Evolutionary conservation across 805 yeast genomes (phyloP).

Genomic region (Sugiyamaella mastotermitis): DNA sequence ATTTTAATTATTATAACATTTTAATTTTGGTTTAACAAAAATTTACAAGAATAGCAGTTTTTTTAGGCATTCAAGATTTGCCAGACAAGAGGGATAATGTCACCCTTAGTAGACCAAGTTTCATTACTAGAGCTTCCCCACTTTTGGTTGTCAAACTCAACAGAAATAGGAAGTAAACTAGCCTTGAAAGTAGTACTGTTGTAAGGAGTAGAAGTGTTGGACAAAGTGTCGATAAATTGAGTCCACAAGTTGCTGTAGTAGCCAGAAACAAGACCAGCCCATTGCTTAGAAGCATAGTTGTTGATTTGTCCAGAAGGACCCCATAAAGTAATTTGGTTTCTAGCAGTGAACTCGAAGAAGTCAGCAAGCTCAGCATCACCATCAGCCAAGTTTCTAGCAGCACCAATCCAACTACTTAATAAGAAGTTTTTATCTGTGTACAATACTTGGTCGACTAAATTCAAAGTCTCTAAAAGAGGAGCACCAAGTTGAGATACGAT

Average conservation of each 20-base stretch:
- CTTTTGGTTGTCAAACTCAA: no score
- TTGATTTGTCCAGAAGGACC: slow-evolving; percentile 13
- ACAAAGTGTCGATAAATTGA: slow-evolving; percentile 8
- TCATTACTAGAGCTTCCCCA: no score
- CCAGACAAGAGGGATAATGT: no score
- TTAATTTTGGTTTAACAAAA: no score
- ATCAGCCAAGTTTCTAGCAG: slow-evolving; percentile 7
- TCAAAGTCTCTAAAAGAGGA: slow-evolving; percentile 3
- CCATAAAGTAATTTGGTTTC: slow-evolving; percentile 16
- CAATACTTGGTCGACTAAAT: slow-evolving; percentile 9
- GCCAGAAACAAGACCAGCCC: slow-evolving; percentile 15
- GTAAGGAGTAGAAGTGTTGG: no score
- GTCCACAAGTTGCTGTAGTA: slow-evolving; percentile 13
- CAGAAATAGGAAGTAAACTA: no score
- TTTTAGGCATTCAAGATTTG: no score
- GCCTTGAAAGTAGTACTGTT: no score
- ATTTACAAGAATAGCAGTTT: no score
- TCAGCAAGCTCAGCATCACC: slow-evolving; percentile 4
- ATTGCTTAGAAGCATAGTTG: slow-evolving; percentile 16
- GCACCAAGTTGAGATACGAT: background rate
- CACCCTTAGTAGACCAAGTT: no score
- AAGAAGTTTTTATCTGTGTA: slow-evolving; percentile 12
- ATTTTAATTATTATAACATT: background rate
- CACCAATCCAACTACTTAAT: slow-evolving; percentile 10
- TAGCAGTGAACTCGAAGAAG: slow-evolving; percentile 13